Conservation (phyloP, 257 asterid genomes). For the Verbena officinalis region DNA sequence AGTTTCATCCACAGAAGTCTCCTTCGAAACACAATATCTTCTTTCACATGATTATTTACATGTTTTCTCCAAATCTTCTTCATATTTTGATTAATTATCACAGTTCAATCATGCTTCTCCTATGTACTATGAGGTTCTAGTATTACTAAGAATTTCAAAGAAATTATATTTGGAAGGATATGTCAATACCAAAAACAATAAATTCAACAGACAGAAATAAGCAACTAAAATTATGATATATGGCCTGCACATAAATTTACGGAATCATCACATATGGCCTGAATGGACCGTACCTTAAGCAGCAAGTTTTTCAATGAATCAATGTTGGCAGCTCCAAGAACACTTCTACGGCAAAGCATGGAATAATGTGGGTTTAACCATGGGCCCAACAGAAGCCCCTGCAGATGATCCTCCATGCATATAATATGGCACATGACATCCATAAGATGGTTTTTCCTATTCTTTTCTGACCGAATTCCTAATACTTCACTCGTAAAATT, state of each 20-base stretch:
- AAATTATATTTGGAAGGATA: background rate
- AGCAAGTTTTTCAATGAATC: slow-evolving; percentile 50
- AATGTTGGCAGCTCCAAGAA: slow-evolving; percentile 49
- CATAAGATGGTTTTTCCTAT: slow-evolving; percentile 65
- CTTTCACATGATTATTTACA: background rate
- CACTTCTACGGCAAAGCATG: slow-evolving; percentile 64
- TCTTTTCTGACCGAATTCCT: slow-evolving; percentile 45
- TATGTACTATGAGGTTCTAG: slow-evolving; percentile 18
- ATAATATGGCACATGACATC: slow-evolving; percentile 72
- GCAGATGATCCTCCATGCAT: slow-evolving; percentile 78
- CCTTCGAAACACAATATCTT: slow-evolving; percentile 3
- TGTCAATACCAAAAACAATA: slow-evolving; percentile 5
- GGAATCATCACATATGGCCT: slow-evolving; percentile 6
- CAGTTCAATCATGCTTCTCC: background rate
- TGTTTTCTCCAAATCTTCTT: slow-evolving; percentile 8
- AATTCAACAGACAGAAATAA: slow-evolving; percentile 14
- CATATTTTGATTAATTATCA: background rate
- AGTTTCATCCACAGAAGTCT: slow-evolving; percentile 6
- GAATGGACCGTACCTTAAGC: slow-evolving; percentile 57
- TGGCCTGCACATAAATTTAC: slow-evolving; percentile 14
- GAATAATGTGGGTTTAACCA: slow-evolving; percentile 86
- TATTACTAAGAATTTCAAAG: slow-evolving; percentile 4
- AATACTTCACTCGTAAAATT: slow-evolving; percentile 56
- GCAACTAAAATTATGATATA: background rate
- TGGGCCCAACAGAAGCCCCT: slow-evolving; percentile 88